These are phyloP conservation scores for Citrus sinensis DNA, from an alignment of 345 rosid species.

Conservation along the genomic window DNA sequence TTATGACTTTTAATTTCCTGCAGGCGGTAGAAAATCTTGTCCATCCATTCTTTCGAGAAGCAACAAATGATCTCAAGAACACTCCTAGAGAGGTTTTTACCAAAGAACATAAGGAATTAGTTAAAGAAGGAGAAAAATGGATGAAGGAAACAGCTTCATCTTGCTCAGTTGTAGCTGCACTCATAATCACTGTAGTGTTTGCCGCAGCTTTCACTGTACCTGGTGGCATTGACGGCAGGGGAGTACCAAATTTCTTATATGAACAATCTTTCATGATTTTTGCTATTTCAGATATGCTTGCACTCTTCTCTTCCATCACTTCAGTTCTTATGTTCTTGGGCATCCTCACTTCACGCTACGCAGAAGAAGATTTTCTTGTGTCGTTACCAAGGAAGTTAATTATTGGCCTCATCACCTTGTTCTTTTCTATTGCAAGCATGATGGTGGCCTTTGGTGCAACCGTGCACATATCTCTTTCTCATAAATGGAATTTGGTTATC, in stretches of 20 bases:
- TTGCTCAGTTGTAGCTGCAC: neutral
- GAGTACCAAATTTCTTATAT: neutral
- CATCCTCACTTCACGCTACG: neutral
- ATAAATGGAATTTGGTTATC: neutral
- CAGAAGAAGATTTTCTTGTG: conserved; percentile 1
- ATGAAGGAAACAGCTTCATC: no score
- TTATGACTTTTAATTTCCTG: neutral
- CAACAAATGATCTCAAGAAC: rapidly evolving
- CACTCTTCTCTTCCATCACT: neutral
- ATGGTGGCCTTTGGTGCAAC: conserved; percentile 6
- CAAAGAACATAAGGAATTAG: neutral
- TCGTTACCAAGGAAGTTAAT: conserved; percentile 1
- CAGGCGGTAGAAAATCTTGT: neutral
- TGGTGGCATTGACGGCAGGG: neutral
- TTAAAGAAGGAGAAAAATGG: no score
- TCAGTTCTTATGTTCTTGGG: conserved; percentile 9
- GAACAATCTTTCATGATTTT: neutral
- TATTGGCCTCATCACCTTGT: neutral
- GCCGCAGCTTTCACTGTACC: neutral
- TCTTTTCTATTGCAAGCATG: conserved; percentile 11
- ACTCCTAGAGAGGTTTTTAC: neutral
- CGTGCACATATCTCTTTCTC: neutral
- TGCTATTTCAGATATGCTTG: neutral
- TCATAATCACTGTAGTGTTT: neutral
- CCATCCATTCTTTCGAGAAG: neutral